A percentile compares a stretch with the other conserved stretches of the same genome.
Conservation (phyloP, 2,329 filamentous ascomycete species). For the Colletotrichum kahawae region DNA sequence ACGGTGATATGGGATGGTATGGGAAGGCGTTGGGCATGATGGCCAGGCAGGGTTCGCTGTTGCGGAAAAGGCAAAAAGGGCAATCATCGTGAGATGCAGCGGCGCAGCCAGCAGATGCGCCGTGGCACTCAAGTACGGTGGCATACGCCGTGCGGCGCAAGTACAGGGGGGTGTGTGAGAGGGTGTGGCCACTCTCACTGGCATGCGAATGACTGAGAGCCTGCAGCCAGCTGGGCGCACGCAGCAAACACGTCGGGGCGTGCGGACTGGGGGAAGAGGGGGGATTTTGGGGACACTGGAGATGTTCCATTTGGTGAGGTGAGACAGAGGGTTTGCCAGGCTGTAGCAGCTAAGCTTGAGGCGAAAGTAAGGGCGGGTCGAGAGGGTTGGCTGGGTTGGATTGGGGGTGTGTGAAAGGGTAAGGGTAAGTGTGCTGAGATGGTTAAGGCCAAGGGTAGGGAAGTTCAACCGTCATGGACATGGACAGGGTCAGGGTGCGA, state of each 20-base stretch:
- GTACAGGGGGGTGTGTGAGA: neutral
- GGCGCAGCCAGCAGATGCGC: neutral
- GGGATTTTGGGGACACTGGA: neutral
- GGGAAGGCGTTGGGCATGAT: neutral
- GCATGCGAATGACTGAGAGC: neutral
- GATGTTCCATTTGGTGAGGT: neutral
- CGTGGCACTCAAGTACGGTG: neutral
- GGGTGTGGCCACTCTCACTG: neutral
- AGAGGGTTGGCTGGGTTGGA: neutral
- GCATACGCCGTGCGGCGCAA: neutral
- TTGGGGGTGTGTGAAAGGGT: neutral
- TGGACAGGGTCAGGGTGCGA: neutral
- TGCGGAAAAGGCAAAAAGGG: neutral
- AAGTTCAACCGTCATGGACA: neutral
- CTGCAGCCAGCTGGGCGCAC: neutral
- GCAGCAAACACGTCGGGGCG: neutral
- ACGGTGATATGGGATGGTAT: neutral
- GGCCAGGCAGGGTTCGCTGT: neutral
- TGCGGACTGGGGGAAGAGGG: neutral
- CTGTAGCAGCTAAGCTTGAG: neutral
- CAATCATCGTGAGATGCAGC: conserved; percentile 5
- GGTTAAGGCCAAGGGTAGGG: neutral
- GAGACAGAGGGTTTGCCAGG: neutral
- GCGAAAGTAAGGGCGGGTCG: neutral
- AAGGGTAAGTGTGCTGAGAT: neutral